Evolutionary conservation across 208 protist genomes (phyloP), one percentile per base, ranked within the genome.

Genomic region (Ichthyophonus hoferi): DNA sequence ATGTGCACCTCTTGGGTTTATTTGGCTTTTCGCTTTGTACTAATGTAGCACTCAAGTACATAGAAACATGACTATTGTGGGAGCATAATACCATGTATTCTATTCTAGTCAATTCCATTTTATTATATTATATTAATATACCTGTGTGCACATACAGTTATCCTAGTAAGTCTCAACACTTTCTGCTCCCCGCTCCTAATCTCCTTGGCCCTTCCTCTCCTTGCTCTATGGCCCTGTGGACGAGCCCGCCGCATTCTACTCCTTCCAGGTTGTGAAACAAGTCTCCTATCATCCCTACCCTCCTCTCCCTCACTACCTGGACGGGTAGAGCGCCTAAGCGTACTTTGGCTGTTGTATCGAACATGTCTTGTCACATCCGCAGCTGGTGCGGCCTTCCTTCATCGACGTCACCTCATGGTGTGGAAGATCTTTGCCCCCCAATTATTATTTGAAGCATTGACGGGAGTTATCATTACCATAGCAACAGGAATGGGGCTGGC

Each of bases 371-470:
- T 93, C 41, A 43, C 94, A 0, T 76, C 91, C 34, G 50, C 95
- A 41, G 39, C 92, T 39, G 91, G 94, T 81, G 93, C 92, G 0
- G 89, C 94, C 0, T 40, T 87, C 43, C 91, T 96, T 50, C 94
- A 93, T 86, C 93, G 94, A 89, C 90, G 91, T 0, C 95, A 97
- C 90, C 88, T 97, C 3, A 96, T 97, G 95, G 86, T 96, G 31
- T 97, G 92, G 79, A 90, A 94, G n/a, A 95, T 97, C 41, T 97
- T 97, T 92, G 95, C 94, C 83, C 95, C 95, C 0, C 94, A 95
- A 67, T 89, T 95, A 40, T 86, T 97, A 2, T 96, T 95, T 79
- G 95, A 95, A 77, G 88, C 77, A n/a, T n/a, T n/a, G n/a, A n/a
- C n/a, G n/a, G n/a, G n/a, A n/a, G n/a, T n/a, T n/a, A n/a, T n/a